These are phyloP conservation scores for Ophiostoma montium DNA, from an alignment of 2,329 filamentous ascomycete genomes.

Conservation along the genomic window DNA sequence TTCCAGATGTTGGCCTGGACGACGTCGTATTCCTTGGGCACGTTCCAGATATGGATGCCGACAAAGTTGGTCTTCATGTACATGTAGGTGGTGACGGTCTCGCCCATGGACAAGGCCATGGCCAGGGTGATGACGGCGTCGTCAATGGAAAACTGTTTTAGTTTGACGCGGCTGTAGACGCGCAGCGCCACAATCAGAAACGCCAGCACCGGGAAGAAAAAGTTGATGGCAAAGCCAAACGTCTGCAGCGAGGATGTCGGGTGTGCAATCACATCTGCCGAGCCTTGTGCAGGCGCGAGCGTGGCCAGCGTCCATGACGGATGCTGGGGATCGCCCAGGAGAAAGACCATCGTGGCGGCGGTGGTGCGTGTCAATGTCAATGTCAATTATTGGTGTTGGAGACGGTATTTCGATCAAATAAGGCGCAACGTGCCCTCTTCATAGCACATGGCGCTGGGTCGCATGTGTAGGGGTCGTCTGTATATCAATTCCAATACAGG, in stretches of 20 bases:
- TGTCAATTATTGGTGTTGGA: not conserved
- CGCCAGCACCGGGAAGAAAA: conserved; percentile 17
- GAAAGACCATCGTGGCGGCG: not conserved
- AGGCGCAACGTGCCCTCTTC: no score
- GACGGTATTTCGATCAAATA: not conserved
- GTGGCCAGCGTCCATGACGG: not conserved
- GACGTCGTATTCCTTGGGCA: conserved; percentile 7
- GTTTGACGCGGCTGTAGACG: conserved; percentile 15
- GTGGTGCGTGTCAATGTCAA: not conserved
- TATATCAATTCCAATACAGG: no score
- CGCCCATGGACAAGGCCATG: conserved; percentile 10
- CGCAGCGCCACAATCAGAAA: conserved; percentile 14
- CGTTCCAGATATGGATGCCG: conserved; percentile 10
- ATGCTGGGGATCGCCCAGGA: not conserved
- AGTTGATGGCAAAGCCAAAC: conserved; percentile 15
- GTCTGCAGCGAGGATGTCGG: conserved; percentile 13
- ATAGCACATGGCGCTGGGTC: no score
- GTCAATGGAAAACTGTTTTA: conserved; percentile 13
- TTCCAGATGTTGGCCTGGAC: conserved; percentile 9
- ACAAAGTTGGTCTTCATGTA: conserved; percentile 12
- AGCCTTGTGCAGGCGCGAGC: not conserved
- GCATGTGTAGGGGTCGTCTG: no score
- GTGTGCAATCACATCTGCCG: not conserved
- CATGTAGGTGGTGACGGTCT: conserved; percentile 8
- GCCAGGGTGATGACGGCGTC: conserved; percentile 9